Evolutionary conservation across 2,329 filamentous ascomycete species (phyloP).

Genomic region (Trichoderma guizhouense): DNA sequence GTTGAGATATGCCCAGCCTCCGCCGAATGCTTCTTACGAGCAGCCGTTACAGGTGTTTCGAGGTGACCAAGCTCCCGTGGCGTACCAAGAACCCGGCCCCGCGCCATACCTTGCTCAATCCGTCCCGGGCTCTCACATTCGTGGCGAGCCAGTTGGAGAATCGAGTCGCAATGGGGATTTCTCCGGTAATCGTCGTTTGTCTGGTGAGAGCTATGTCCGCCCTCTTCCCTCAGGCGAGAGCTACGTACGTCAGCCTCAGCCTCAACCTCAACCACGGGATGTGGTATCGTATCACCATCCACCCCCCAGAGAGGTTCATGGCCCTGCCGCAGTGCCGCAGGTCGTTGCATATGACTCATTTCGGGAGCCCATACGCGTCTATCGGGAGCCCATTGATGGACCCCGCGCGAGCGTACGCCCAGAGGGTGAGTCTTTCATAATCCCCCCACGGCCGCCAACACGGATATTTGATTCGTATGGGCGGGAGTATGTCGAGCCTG

Average conservation of each 20-base stretch:
- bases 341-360: constrained; percentile 40
- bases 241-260: constrained; percentile 27
- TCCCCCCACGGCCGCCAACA: constrained; percentile 50
- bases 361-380: constrained; percentile 41
- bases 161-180: constrained; percentile 32
- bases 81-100: constrained; percentile 32
- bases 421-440: constrained; percentile 49
- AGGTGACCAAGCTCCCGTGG: constrained; percentile 32
- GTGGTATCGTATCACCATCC: constrained; percentile 31
- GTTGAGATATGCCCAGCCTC: constrained; percentile 41
- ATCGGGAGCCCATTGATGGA: constrained; percentile 41
- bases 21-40: constrained; percentile 35
- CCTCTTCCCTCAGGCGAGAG: not conserved
- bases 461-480: constrained; percentile 79
- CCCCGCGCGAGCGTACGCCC: constrained; percentile 48
- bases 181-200: constrained; percentile 31
- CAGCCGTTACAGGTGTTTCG: constrained; percentile 29
- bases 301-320: constrained; percentile 36
- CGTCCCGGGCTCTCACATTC: constrained; percentile 25
- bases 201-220: constrained; percentile 31
- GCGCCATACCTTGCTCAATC: constrained; percentile 28
- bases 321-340: constrained; percentile 42
- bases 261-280: not conserved
- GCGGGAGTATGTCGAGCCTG: constrained; percentile 67
- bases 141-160: constrained; percentile 25